Percentiles rank a stretch among this genome's conserved stretches.
Evolutionary conservation across 805 yeast species (phyloP).

Genomic region (Cyberlindnera misumaiensis): DNA sequence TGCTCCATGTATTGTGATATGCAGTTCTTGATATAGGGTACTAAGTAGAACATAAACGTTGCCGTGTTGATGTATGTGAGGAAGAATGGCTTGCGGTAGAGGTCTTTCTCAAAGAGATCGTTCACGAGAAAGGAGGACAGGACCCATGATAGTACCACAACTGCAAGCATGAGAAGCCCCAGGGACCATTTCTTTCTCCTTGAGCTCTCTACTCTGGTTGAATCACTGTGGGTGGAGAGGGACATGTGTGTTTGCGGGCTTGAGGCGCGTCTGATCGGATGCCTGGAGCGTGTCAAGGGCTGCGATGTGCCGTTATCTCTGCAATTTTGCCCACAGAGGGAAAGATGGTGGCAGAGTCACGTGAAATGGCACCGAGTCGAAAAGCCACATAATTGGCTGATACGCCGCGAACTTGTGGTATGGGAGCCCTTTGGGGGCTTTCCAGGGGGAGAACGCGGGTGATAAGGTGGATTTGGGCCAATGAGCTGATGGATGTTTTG

Average conservation of each 20-base stretch:
- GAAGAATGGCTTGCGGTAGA: slow-evolving; percentile 83
- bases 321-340: too few species aligned
- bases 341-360: too few species aligned
- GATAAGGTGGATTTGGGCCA: too few species aligned
- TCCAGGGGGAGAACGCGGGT: too few species aligned
- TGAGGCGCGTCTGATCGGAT: too few species aligned
- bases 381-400: too few species aligned
- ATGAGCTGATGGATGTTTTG: too few species aligned
- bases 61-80: slow-evolving; percentile 90
- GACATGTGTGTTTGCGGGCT: not conserved
- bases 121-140: slow-evolving; percentile 80
- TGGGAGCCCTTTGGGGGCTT: too few species aligned
- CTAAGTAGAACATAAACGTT: slow-evolving; percentile 69
- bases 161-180: slow-evolving; percentile 65
- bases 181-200: slow-evolving; percentile 50
- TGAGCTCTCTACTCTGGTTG: slow-evolving; percentile 4
- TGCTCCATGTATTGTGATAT: slow-evolving; percentile 22
- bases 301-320: too few species aligned
- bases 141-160: slow-evolving; percentile 88
- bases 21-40: slow-evolving; percentile 42
- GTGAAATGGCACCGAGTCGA: too few species aligned
- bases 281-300: too few species aligned
- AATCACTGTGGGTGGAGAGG: not conserved
- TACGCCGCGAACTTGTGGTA: too few species aligned
- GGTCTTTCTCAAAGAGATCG: slow-evolving; percentile 58